Base-by-base conservation (phyloP, 2,329 filamentous ascomycete genomes). In the Colletotrichum aenigma region DNA sequence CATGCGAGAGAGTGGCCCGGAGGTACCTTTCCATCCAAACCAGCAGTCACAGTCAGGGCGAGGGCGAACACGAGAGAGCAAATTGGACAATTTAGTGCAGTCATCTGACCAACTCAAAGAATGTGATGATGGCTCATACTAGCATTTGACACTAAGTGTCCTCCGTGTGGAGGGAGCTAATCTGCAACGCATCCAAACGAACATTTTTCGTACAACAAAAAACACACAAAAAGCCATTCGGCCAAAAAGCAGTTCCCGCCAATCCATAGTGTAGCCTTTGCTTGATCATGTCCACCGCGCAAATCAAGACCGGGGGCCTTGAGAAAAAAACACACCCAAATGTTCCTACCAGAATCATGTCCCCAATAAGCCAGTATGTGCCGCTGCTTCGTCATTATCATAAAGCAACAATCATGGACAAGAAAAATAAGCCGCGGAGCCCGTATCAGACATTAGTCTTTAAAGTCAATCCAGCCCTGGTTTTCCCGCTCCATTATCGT, bases 351-450 rank as follows among this genome's bases (percentile, higher is more conserved):
- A 65, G 21, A 75, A 58, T 65, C 38, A 70, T 71, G 43, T 55
- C 65, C 64, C 68, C 58, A 26, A 38, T 67, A 69, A 77, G 72
- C 48, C 75, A 76, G 61, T 75, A 76, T 76, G 66, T 75, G 74
- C 74, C 43, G 61, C 74, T 71, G 73, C 66, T 68, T 76, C 67
- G 73, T 76, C 75, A 73, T 77, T 74, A 76, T 77, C 68, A 77
- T 72, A 74, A 75, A 76, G 70, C 75, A 76, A 68, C 62, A 76
- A 74, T 76, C 65, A 77, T 72, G 67, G 66, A 73, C 66, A 76
- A 67, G 66, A 65, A 62, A 69, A 56, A 62, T 68, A 78, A 74
- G 65, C 71, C 74, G 69, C 71, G 55, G 64, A 75, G 66, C 61
- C 74, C 74, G 52, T 60, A 65, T 74, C 64, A 74, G 74, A 76